phyloP scores from a whole-genome alignment of 2,329 filamentous ascomycete species.

The Diaporthe sp. region DNA sequence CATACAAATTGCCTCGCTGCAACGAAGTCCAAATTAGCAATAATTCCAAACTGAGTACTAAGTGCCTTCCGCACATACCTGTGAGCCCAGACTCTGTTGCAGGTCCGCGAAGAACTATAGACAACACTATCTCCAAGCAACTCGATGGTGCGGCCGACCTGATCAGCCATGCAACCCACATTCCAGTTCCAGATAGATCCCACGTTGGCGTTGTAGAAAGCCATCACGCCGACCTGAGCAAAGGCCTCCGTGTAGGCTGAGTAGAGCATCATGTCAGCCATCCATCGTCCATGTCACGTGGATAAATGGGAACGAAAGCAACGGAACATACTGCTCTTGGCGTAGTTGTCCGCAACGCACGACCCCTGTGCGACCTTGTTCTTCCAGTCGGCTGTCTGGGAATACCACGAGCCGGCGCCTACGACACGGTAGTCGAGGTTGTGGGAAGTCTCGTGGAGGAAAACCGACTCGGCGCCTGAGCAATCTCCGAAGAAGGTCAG shows the following conservation, averaged over 20 bases:
- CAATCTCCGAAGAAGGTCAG: background rate
- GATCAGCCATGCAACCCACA: background rate
- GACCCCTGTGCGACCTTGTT: background rate
- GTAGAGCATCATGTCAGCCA: background rate
- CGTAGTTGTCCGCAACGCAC: background rate
- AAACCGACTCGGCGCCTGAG: background rate
- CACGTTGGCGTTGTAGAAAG: background rate
- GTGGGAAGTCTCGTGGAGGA: background rate
- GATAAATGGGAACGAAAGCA: background rate
- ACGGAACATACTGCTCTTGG: background rate
- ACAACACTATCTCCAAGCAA: background rate
- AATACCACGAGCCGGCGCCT: background rate
- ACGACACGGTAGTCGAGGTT: background rate
- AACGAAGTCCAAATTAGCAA: background rate
- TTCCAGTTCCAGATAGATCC: background rate
- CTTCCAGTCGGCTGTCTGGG: background rate
- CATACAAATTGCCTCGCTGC: background rate
- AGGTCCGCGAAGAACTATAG: background rate
- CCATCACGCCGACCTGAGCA: background rate
- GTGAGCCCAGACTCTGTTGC: background rate
- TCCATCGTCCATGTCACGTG: background rate
- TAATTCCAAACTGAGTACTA: background rate
- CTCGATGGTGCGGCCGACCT: background rate
- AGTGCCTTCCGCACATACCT: background rate
- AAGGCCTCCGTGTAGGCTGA: background rate